These are phyloP conservation scores for Cladophialophora carrionii DNA, from an alignment of 2,329 filamentous ascomycete genomes.

Conservation along the genomic window DNA sequence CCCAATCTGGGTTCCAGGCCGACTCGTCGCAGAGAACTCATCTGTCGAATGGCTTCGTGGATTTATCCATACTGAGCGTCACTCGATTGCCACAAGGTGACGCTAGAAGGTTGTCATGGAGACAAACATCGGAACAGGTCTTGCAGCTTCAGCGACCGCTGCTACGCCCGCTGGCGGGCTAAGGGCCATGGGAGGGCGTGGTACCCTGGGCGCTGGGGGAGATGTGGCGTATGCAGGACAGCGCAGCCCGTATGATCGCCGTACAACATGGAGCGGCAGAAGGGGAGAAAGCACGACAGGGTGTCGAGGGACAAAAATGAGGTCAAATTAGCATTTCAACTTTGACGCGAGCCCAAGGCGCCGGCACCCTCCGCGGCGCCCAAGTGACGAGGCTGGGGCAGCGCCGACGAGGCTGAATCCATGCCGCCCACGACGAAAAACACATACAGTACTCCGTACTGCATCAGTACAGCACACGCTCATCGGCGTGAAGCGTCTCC, in stretches of 20 bases:
- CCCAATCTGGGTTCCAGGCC: background rate
- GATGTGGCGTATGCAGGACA: background rate
- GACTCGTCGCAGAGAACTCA: background rate
- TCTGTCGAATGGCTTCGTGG: background rate
- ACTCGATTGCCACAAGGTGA: background rate
- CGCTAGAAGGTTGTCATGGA: background rate
- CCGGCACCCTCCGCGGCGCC: background rate
- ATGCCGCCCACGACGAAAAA: background rate
- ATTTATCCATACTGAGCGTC: background rate
- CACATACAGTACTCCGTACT: background rate
- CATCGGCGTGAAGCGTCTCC: background rate
- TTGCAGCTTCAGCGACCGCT: background rate
- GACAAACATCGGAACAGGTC: background rate
- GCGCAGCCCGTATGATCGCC: background rate
- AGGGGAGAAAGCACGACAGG: background rate
- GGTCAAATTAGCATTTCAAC: slow-evolving; percentile 1
- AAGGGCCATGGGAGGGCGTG: background rate
- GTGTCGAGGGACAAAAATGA: background rate
- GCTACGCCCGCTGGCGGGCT: no score
- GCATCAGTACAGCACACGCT: background rate
- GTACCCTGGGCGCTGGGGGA: background rate
- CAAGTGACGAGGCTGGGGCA: background rate
- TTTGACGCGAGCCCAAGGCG: background rate
- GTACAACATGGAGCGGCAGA: background rate
- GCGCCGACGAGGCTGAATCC: background rate